phyloP scores from a whole-genome alignment of 305 asterid species.

The Solanum hybrid region DNA sequence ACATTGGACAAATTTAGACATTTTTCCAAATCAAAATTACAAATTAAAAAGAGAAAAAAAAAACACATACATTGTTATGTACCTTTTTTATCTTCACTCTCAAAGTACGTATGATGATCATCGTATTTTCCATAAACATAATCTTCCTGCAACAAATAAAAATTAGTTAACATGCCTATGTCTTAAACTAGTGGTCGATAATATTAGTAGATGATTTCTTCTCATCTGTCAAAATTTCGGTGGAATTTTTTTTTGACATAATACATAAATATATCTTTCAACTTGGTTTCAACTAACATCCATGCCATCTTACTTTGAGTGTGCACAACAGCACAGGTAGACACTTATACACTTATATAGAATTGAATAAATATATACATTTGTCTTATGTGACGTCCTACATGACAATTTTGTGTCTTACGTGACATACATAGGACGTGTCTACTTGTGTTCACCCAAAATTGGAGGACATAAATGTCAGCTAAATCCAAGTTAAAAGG shows the following conservation, averaged over 20 bases:
- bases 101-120: conserved; percentile 61
- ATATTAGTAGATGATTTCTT: neutral
- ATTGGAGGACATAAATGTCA: neutral
- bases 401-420: neutral
- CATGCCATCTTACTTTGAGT: too few species aligned
- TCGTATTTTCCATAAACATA: conserved; percentile 55
- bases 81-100: conserved; percentile 62
- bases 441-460: neutral
- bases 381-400: neutral
- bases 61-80: neutral
- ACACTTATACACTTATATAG: too few species aligned
- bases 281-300: too few species aligned
- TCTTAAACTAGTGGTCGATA: neutral
- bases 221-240: too few species aligned
- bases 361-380: too few species aligned
- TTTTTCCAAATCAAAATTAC: neutral
- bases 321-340: neutral
- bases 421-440: neutral
- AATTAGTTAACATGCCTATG: neutral
- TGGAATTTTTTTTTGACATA: too few species aligned
- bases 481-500: neutral
- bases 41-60: too few species aligned
- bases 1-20: neutral
- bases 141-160: conserved; percentile 48
- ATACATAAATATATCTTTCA: too few species aligned